Evolutionary conservation across 2,329 filamentous ascomycete species (phyloP), one percentile per base, ranked within the genome.

Genomic region (Exophiala calicioides): DNA sequence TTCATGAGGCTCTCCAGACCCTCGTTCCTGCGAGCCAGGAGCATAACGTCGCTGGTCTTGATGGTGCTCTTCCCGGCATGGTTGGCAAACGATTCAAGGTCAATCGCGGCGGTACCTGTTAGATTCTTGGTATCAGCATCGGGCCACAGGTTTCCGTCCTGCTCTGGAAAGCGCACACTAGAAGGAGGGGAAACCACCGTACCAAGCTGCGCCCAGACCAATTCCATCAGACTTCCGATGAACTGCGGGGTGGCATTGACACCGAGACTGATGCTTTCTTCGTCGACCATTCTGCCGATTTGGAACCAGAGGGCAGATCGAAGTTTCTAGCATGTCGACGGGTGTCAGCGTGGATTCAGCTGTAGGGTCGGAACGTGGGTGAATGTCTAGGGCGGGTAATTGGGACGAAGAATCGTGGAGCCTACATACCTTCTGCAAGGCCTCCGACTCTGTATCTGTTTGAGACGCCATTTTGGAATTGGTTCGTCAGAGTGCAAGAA

Each of bases 171-270:
- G 9, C 8, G 35, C 26, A n/a, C 13, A 13, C 32, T 13, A 32
- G 16, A 33, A 21, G 26, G 16, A 43, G 38, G 9, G 42, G 20
- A 33, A 15, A 12, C 18, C 15, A 23, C 16, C 68, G 35, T 75
- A 91, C 89, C 86, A 40, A 95, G 86, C 58, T 95, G 90, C 1
- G 83, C 79, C 82, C 88, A 95, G 5, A 91, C 85, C 67, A 95
- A 80, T 66, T 95, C 90, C 1, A 88, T 93, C 62, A 94, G 67
- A 0, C 86, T 81, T 6, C 85, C 89, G 58, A 94, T 94, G 66
- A 94, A 95, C 62, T 95, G 89, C 1, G 88, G 88, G 19, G 91
- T 95, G 5, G 90, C 88, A 67, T 95, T 96, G 55, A 88, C 79
- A 62, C 87, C 82, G 20, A 84, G 74, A 46, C 78, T 75, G 21